phyloP scores from a whole-genome alignment of 2,329 filamentous ascomycete species.

The Colletotrichum sp. region DNA sequence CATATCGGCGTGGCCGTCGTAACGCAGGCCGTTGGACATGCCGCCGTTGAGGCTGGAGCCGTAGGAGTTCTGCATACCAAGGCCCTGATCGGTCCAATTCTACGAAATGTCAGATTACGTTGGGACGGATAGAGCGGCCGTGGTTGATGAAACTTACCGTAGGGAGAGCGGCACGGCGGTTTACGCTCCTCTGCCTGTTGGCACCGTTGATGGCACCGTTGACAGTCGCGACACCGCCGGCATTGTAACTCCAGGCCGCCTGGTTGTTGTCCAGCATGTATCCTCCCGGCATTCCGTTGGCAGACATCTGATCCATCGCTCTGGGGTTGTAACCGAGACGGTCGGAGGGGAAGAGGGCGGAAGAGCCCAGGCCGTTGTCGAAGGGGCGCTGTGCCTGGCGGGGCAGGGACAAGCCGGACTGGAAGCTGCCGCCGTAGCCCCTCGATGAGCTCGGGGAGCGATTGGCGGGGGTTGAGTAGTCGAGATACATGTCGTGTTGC shows the following conservation, averaged over 20 bases:
- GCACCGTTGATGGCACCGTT: constrained; percentile 70
- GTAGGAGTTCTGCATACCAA: constrained; percentile 47
- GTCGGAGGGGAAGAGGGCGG: constrained; percentile 75
- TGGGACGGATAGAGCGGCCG: neutral
- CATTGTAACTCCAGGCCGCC: constrained; percentile 79
- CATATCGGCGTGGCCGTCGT: constrained; percentile 35
- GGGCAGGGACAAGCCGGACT: constrained; percentile 44
- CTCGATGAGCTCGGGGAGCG: constrained; percentile 53
- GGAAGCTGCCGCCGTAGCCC: constrained; percentile 59
- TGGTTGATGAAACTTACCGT: constrained; percentile 59
- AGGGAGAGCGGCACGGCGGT: constrained; percentile 69
- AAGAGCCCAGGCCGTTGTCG: constrained; percentile 69
- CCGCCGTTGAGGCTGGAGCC: constrained; percentile 30
- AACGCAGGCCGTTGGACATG: constrained; percentile 48
- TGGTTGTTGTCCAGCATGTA: constrained; percentile 73
- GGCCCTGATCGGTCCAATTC: constrained; percentile 57
- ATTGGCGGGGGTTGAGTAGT: constrained; percentile 63
- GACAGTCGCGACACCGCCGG: constrained; percentile 68
- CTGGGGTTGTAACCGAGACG: constrained; percentile 67
- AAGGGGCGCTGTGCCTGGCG: constrained; percentile 74
- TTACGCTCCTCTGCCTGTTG: constrained; percentile 59
- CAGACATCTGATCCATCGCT: constrained; percentile 55
- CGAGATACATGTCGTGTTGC: constrained; percentile 75
- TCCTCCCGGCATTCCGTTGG: constrained; percentile 43
- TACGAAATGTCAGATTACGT: constrained; percentile 25